A percentile compares a stretch with the other conserved stretches of the same genome.
These are phyloP conservation scores for Marasmius oreades DNA, from an alignment of 1,284 basidiomycete species.

Conservation along the genomic window DNA sequence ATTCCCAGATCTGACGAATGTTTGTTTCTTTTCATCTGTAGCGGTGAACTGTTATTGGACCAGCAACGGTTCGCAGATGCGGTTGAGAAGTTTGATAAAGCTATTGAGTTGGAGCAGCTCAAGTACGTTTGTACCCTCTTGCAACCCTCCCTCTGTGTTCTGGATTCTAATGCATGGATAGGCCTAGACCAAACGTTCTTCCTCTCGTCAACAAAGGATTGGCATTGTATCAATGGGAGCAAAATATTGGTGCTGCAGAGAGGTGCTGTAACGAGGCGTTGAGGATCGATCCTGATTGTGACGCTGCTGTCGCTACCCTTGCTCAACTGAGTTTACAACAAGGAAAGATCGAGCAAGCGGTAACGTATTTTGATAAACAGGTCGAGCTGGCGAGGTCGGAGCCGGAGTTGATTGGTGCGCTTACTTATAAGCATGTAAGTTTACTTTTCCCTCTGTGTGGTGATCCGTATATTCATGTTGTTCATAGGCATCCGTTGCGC, in stretches of 20 bases:
- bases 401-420: conserved; percentile 83
- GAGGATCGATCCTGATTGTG: conserved; percentile 87
- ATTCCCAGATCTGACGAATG: neutral
- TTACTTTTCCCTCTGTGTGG: conserved; percentile 6
- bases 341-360: conserved; percentile 84
- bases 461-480: conserved; percentile 7
- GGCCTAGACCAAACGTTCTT: conserved; percentile 77
- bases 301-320: conserved; percentile 93
- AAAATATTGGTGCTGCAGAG: conserved; percentile 84
- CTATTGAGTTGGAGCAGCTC: conserved; percentile 83
- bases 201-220: conserved; percentile 98
- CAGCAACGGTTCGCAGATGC: conserved; percentile 90
- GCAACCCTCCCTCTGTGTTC: neutral
- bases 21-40: conserved; percentile 28
- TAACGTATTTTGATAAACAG: conserved; percentile 85
- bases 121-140: conserved; percentile 47
- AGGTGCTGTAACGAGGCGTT: conserved; percentile 87
- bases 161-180: conserved; percentile 10
- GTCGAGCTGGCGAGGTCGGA: conserved; percentile 89
- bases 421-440: conserved; percentile 83
- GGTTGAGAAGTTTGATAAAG: conserved; percentile 92
- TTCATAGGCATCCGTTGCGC: conserved; percentile 71
- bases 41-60: conserved; percentile 93
- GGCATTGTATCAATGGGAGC: conserved; percentile 94
- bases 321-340: conserved; percentile 94